Conservation (phyloP, 768 basidiomycete species). For the Tricholoma saponaceum region DNA sequence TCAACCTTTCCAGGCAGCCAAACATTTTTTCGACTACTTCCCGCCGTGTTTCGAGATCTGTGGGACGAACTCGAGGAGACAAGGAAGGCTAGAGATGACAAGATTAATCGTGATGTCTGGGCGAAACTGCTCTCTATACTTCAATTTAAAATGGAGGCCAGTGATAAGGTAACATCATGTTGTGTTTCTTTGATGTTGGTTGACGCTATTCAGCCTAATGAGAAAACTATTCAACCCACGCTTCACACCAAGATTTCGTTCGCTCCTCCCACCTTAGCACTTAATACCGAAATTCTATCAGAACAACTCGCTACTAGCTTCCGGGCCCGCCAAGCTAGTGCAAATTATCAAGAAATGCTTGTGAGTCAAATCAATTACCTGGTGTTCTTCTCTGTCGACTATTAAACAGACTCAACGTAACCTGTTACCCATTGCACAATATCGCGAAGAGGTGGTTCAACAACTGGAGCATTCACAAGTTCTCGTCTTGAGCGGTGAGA, state of each 20-base stretch:
- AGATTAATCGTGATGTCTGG: slow-evolving; percentile 69
- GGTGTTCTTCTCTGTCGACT: slow-evolving; percentile 3
- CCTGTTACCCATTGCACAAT: slow-evolving; percentile 79
- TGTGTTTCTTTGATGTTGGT: background rate
- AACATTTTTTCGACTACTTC: slow-evolving; percentile 77
- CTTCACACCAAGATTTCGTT: slow-evolving; percentile 9
- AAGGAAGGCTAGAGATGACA: slow-evolving; percentile 58
- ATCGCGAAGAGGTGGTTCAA: slow-evolving; percentile 67
- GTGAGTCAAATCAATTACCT: slow-evolving; percentile 38
- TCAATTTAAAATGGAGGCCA: slow-evolving; percentile 49
- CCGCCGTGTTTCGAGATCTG: slow-evolving; percentile 77
- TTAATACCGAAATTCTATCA: slow-evolving; percentile 23
- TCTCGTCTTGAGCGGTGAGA: slow-evolving; percentile 70
- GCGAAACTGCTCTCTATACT: slow-evolving; percentile 58
- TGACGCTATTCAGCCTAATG: slow-evolving; percentile 17
- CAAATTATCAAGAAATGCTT: slow-evolving; percentile 85
- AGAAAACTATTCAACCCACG: slow-evolving; percentile 18
- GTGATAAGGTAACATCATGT: slow-evolving; percentile 34
- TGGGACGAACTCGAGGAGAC: slow-evolving; percentile 84
- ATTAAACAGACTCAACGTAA: slow-evolving; percentile 62
- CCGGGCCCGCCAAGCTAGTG: slow-evolving; percentile 52
- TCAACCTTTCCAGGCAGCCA: slow-evolving; percentile 41
- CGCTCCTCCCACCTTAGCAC: background rate
- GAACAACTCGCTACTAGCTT: slow-evolving; percentile 60
- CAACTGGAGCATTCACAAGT: slow-evolving; percentile 74